Evolutionary conservation across 1,284 basidiomycete species (phyloP).

Genomic region (Coniferiporia sulphurascens): DNA sequence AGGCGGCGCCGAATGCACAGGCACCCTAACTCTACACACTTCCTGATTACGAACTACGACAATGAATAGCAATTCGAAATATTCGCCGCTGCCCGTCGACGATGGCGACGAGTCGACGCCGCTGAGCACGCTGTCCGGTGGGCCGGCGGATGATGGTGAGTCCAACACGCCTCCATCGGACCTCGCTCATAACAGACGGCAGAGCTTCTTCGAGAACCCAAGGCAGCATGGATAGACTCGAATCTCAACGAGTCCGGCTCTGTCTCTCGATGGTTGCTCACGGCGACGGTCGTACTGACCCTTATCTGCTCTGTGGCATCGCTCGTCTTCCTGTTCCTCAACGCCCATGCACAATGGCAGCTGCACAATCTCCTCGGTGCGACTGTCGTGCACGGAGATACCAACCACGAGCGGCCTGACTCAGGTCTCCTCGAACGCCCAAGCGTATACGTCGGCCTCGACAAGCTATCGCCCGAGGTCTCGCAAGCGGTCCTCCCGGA

Average conservation of each 20-base stretch:
- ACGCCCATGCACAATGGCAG: slow-evolving; percentile 9
- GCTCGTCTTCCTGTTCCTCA: slow-evolving; percentile 7
- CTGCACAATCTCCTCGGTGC: slow-evolving; percentile 9
- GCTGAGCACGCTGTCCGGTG: neutral
- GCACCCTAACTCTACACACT: neutral
- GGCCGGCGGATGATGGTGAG: neutral
- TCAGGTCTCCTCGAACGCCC: slow-evolving; percentile 11
- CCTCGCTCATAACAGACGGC: neutral
- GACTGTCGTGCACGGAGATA: neutral
- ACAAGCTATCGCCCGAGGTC: slow-evolving; percentile 15
- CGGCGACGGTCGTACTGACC: neutral
- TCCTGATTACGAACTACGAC: neutral
- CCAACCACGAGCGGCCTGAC: slow-evolving; percentile 6
- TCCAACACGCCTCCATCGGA: neutral
- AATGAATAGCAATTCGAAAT: slow-evolving; percentile 1
- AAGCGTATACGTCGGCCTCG: slow-evolving; percentile 15
- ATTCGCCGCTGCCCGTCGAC: slow-evolving; percentile 4
- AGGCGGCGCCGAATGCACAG: neutral
- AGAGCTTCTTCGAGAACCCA: neutral
- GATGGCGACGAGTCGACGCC: slow-evolving; percentile 4
- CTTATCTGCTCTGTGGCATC: slow-evolving; percentile 7
- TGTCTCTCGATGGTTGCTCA: neutral
- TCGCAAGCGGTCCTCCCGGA: slow-evolving; percentile 12
- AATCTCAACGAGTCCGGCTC: neutral
- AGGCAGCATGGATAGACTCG: neutral